Evolutionary conservation across 2,329 filamentous ascomycete species (phyloP).

Genomic region (Diaporthe capsici): DNA sequence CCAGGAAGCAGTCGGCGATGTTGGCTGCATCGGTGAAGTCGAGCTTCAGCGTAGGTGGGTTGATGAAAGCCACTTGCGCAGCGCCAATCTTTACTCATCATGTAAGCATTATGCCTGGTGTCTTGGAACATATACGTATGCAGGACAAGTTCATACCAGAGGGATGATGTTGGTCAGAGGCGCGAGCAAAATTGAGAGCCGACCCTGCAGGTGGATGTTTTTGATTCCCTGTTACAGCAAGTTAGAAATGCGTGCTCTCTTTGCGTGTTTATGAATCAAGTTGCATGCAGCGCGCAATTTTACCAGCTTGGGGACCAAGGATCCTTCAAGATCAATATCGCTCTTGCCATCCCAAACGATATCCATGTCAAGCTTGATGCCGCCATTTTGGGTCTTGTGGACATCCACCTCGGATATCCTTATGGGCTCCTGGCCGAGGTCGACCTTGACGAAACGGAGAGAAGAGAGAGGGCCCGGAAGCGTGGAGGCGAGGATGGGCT

Average conservation of each 20-base stretch:
- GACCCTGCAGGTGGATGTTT: conserved; percentile 58
- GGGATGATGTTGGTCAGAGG: conserved; percentile 62
- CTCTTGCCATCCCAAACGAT: conserved; percentile 61
- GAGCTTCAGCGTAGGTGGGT: conserved; percentile 60
- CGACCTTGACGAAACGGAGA: conserved; percentile 61
- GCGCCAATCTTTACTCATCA: conserved; percentile 58
- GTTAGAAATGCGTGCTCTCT: conserved; percentile 36
- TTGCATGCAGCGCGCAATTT: conserved; percentile 36
- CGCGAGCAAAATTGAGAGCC: conserved; percentile 59
- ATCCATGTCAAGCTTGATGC: conserved; percentile 64
- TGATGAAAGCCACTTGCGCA: conserved; percentile 63
- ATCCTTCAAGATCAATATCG: conserved; percentile 62
- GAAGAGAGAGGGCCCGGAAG: conserved; percentile 59
- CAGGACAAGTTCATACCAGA: conserved; percentile 53
- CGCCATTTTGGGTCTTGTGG: conserved; percentile 58
- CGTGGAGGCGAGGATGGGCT: conserved; percentile 62
- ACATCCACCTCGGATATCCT: conserved; percentile 58
- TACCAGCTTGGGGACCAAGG: conserved; percentile 56
- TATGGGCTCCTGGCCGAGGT: conserved; percentile 59
- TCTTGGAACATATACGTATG: no score
- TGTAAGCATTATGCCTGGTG: neutral
- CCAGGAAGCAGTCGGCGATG: conserved; percentile 57
- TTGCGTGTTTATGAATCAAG: conserved; percentile 49
- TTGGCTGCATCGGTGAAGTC: conserved; percentile 63
- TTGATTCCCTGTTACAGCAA: conserved; percentile 57